phyloP scores from a whole-genome alignment of 164 flowering plant species.

The Annona cherimola region DNA sequence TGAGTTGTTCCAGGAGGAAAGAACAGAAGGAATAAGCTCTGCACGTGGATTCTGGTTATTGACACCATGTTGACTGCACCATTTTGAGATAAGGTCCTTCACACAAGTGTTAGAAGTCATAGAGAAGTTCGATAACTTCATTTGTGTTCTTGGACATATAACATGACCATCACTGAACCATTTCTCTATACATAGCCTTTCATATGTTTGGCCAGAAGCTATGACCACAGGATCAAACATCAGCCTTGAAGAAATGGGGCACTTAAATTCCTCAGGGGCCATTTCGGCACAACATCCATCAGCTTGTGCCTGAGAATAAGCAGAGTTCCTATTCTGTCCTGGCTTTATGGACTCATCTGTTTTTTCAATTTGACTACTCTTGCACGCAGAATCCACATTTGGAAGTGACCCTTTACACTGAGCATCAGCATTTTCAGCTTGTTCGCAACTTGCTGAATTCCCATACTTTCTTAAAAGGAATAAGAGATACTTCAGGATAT shows the following conservation, averaged over 20 bases:
- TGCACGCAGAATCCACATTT: constrained; percentile 1
- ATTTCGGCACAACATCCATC: constrained; percentile 13
- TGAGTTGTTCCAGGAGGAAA: constrained; percentile 13
- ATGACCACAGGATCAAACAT: constrained; percentile 88
- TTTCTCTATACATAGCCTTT: constrained; percentile 69
- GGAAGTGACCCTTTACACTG: constrained; percentile 13
- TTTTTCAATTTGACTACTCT: background rate
- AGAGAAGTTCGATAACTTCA: constrained; percentile 38
- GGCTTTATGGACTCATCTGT: constrained; percentile 13
- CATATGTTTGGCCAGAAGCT: constrained; percentile 84
- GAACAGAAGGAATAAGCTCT: constrained; percentile 14
- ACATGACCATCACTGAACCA: constrained; percentile 81
- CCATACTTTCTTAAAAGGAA: constrained; percentile 56
- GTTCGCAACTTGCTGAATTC: constrained; percentile 21
- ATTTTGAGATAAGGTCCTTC: constrained; percentile 55
- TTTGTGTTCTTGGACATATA: constrained; percentile 64
- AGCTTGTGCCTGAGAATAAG: constrained; percentile 15
- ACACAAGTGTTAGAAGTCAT: constrained; percentile 46
- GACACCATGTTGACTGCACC: constrained; percentile 45
- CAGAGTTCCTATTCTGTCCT: constrained; percentile 10
- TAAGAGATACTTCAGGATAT: constrained; percentile 42
- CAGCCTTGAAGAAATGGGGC: constrained; percentile 60
- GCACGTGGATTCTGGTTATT: constrained; percentile 19
- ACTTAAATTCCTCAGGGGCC: constrained; percentile 62
- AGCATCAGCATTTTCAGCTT: constrained; percentile 16